Evolutionary conservation across 257 asterid species (phyloP).

Genomic region (Cordia subcordata): DNA sequence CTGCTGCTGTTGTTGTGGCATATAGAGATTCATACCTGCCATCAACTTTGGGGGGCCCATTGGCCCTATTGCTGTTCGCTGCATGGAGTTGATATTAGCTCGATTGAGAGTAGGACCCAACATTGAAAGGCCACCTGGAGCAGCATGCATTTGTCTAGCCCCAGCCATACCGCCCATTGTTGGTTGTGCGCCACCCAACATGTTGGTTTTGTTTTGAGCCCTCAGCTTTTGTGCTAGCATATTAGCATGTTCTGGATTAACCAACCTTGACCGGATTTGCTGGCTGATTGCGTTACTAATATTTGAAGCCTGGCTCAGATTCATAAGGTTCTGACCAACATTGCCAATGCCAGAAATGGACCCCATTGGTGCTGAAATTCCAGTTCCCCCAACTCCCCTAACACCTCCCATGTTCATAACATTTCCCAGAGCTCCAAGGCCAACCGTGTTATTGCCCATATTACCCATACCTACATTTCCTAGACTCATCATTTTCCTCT

Average conservation of each 20-base stretch:
- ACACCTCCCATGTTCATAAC: constrained; percentile 74
- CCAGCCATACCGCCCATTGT: constrained; percentile 55
- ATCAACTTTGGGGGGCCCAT: constrained; percentile 91
- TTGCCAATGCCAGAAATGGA: constrained; percentile 58
- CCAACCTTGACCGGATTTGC: constrained; percentile 41
- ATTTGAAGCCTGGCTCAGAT: constrained; percentile 51
- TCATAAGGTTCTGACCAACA: constrained; percentile 58
- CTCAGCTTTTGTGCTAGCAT: constrained; percentile 37
- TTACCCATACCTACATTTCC: constrained; percentile 74
- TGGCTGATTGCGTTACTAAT: constrained; percentile 38
- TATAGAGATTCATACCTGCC: constrained; percentile 57
- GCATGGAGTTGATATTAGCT: constrained; percentile 64
- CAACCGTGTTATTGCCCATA: constrained; percentile 64
- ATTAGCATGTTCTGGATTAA: constrained; percentile 26
- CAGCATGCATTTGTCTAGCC: constrained; percentile 67
- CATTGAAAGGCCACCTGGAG: constrained; percentile 62
- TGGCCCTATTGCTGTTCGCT: constrained; percentile 57
- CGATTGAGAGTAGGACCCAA: constrained; percentile 55
- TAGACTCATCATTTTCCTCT: constrained; percentile 69
- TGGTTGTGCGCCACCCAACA: constrained; percentile 54
- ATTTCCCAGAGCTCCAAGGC: constrained; percentile 65
- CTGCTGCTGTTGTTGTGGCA: constrained; percentile 62
- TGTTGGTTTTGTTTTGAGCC: constrained; percentile 41
- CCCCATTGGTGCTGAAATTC: constrained; percentile 69
- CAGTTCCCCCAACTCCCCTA: constrained; percentile 66